These are phyloP conservation scores for Mycena leptocephala DNA, from an alignment of 768 basidiomycete species.

Conservation along the genomic window DNA sequence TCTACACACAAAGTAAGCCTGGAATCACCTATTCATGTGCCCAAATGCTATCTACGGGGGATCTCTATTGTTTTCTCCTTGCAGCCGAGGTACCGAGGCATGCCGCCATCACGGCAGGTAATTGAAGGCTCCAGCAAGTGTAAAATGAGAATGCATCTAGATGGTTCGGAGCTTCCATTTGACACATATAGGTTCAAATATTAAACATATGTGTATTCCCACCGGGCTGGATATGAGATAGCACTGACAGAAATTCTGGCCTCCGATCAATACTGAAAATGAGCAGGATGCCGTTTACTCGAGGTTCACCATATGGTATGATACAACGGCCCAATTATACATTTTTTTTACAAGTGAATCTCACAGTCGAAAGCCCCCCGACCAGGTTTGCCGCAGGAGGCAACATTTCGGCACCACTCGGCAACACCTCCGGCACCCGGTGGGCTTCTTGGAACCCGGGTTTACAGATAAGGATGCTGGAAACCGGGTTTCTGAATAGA, in stretches of 20 bases:
- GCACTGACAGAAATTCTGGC: not conserved
- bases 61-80: not conserved
- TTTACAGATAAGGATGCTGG: too few relatives aligned
- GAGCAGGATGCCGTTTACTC: not conserved
- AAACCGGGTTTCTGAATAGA: too few relatives aligned
- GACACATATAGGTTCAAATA: not conserved
- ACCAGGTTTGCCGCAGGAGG: not conserved
- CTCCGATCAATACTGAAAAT: not conserved
- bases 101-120: not conserved
- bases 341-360: not conserved
- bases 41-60: not conserved
- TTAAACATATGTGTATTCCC: not conserved
- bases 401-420: not conserved
- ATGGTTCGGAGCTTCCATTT: not conserved
- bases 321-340: not conserved
- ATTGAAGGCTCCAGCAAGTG: not conserved
- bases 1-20: not conserved
- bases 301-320: not conserved
- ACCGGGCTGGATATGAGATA: not conserved
- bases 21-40: not conserved
- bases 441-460: too few relatives aligned
- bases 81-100: not conserved
- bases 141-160: not conserved
- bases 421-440: too few relatives aligned
- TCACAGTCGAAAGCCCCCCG: not conserved